Conservation (phyloP, 23 red algal species). For the Rhodosorus marinus region DNA sequence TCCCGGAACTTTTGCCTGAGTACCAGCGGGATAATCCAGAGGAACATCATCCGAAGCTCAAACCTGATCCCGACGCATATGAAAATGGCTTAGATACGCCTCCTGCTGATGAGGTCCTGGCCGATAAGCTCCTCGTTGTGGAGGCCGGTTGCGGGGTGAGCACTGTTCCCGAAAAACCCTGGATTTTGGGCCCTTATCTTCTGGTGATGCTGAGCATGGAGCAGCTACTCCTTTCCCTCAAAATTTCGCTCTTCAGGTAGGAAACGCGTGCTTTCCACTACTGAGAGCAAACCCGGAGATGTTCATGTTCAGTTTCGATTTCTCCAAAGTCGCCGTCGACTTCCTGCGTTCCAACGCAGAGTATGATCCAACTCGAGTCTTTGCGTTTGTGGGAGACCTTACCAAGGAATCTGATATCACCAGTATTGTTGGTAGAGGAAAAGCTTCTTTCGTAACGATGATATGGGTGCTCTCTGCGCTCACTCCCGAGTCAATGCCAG, state of each 20-base stretch:
- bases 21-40: conserved; percentile 10
- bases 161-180: too few species aligned
- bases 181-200: too few species aligned
- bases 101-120: conserved; percentile 2
- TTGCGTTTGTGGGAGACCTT: conserved; percentile 43
- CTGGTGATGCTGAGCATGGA: too few species aligned
- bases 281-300: conserved; percentile 57
- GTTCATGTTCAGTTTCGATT: conserved; percentile 69
- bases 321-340: conserved; percentile 20
- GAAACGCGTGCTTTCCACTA: conserved; percentile 65
- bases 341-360: conserved; percentile 21
- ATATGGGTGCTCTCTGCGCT: conserved; percentile 79
- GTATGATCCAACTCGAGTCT: conserved; percentile 28
- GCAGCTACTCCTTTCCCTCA: too few species aligned
- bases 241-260: too few species aligned
- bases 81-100: background rate
- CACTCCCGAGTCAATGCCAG: conserved; percentile 4
- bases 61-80: background rate
- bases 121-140: conserved; percentile 5
- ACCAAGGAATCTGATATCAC: background rate
- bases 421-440: conserved; percentile 3
- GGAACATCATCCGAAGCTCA: conserved; percentile 10
- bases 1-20: conserved; percentile 53
- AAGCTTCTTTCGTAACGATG: conserved; percentile 28
- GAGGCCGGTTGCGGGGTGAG: conserved; percentile 74